A percentile compares a stretch with the other conserved stretches of the same genome.
Conservation (phyloP, 208 protist species). For the Vickermania spadyakhi region DNA sequence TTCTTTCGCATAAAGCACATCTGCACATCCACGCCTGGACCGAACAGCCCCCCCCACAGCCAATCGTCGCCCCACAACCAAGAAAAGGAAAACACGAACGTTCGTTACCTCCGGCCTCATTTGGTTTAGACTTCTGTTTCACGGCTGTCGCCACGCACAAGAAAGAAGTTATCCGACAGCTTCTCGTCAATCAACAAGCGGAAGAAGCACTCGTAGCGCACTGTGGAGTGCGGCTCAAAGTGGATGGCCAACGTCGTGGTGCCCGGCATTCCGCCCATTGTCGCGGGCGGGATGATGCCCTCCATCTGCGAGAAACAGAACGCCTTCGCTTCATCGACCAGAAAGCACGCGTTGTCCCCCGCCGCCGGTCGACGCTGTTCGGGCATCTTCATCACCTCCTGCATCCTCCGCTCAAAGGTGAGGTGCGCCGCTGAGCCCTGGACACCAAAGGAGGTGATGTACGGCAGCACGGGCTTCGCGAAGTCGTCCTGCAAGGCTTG, state of each 20-base stretch:
- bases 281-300: constrained; percentile 54
- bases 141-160: constrained; percentile 66
- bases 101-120: too few species aligned
- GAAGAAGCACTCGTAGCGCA: constrained; percentile 64
- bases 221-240: constrained; percentile 57
- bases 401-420: constrained; percentile 20
- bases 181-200: constrained; percentile 36
- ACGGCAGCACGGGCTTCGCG: neutral
- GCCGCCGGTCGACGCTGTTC: neutral
- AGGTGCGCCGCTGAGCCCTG: neutral
- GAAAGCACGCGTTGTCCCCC: constrained; percentile 6
- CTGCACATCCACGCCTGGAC: too few species aligned
- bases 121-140: constrained; percentile 60
- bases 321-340: constrained; percentile 22
- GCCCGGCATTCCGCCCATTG: constrained; percentile 56
- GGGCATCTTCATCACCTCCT: constrained; percentile 34
- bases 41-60: too few species aligned
- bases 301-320: constrained; percentile 36
- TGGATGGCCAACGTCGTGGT: constrained; percentile 22
- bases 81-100: too few species aligned
- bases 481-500: neutral
- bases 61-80: too few species aligned
- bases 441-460: neutral
- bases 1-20: neutral
- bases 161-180: constrained; percentile 21